These are phyloP conservation scores for Colletotrichum zoysiae DNA, from an alignment of 2,329 filamentous ascomycete species.

Conservation along the genomic window DNA sequence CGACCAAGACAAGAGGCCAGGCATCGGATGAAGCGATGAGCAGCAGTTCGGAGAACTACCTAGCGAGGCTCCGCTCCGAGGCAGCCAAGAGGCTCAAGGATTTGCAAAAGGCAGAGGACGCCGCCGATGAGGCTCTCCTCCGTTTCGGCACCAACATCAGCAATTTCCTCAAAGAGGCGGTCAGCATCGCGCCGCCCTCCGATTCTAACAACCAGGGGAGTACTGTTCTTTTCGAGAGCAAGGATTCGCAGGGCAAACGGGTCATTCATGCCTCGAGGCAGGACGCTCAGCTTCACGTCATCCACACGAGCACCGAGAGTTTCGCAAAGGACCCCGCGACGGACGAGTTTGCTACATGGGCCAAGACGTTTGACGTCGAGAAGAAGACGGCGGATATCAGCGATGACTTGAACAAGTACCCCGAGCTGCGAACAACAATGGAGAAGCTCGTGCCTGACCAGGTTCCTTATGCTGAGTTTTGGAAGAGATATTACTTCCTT, in stretches of 20 bases:
- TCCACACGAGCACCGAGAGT: constrained; percentile 86
- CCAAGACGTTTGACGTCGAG: constrained; percentile 81
- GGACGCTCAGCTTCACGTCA: constrained; percentile 94
- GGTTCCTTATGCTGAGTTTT: constrained; percentile 91
- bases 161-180: constrained; percentile 90
- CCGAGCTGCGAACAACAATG: constrained; percentile 89
- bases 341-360: constrained; percentile 81
- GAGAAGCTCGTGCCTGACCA: constrained; percentile 94
- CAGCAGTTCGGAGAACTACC: constrained; percentile 70
- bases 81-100: constrained; percentile 88
- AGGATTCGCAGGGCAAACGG: constrained; percentile 88
- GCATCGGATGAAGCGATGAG: constrained; percentile 58
- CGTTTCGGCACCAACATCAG: constrained; percentile 91
- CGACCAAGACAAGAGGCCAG: constrained; percentile 56
- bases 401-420: constrained; percentile 85
- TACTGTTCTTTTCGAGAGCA: constrained; percentile 90
- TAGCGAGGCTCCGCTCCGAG: constrained; percentile 81
- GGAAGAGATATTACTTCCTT: constrained; percentile 96
- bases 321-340: constrained; percentile 86
- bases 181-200: constrained; percentile 84
- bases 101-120: constrained; percentile 92
- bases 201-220: constrained; percentile 62
- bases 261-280: constrained; percentile 96
- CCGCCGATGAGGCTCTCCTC: constrained; percentile 93
- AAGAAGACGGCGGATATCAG: constrained; percentile 87